A percentile compares a stretch with the other conserved stretches of the same genome.
Conservation (phyloP, 202 grass and related monocot genomes). For the Setaria viridis region DNA sequence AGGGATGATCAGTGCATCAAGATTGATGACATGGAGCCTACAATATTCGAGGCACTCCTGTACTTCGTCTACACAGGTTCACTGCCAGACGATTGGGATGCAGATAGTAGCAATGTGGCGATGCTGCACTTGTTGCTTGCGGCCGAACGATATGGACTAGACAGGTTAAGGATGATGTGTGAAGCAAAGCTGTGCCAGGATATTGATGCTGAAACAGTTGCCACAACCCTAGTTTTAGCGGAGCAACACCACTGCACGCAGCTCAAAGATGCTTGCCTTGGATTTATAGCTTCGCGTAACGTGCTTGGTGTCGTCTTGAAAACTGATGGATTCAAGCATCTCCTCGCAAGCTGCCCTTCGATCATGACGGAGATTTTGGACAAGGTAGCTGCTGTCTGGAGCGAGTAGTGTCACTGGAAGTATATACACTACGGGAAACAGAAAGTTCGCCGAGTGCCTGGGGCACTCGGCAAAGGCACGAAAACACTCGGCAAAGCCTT, state of each 20-base stretch:
- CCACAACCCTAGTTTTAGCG: neutral
- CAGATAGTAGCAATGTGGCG: neutral
- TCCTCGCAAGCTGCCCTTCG: neutral
- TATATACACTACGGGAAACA: no score
- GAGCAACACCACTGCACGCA: neutral
- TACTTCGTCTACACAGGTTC: constrained; percentile 32
- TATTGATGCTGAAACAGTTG: neutral
- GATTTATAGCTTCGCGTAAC: neutral
- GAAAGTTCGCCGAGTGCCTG: no score
- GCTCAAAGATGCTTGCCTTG: neutral
- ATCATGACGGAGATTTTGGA: constrained; percentile 26
- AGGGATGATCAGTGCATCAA: neutral
- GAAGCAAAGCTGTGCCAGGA: neutral
- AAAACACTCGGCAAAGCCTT: no score
- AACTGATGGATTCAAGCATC: constrained; percentile 37
- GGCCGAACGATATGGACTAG: neutral
- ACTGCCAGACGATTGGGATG: neutral
- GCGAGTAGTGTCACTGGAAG: no score
- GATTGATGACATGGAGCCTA: constrained; percentile 2
- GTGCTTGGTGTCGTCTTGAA: neutral
- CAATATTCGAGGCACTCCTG: neutral
- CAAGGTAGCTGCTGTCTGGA: no score
- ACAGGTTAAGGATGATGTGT: neutral
- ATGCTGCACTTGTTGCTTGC: constrained; percentile 26
- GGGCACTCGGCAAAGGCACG: no score